A percentile compares a stretch with the other conserved stretches of the same genome.
Conservation (phyloP, 176 grass and related monocot genomes). For the Olyra latifolia region DNA sequence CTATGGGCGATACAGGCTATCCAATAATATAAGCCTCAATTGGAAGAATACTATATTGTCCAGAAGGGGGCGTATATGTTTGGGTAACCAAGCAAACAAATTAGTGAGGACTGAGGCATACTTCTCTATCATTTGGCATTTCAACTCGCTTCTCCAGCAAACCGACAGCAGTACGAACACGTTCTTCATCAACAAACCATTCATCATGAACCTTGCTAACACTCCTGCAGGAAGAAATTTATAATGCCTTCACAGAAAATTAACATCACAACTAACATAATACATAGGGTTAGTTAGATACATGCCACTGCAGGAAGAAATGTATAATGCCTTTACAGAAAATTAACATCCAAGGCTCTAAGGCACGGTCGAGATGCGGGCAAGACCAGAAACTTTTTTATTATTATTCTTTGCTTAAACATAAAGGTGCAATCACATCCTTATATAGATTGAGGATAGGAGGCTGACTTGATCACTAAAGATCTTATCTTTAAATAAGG, state of each 20-base stretch:
- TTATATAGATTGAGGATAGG: too few relatives aligned
- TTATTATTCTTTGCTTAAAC: too few relatives aligned
- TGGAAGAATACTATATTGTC: constrained; percentile 5
- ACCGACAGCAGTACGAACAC: constrained; percentile 77
- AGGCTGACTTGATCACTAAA: too few relatives aligned
- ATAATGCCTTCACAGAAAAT: constrained; percentile 12
- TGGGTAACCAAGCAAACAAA: constrained; percentile 27
- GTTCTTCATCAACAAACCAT: constrained; percentile 99
- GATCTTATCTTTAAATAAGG: too few relatives aligned
- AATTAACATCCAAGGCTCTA: too few relatives aligned
- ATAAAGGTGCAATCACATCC: too few relatives aligned
- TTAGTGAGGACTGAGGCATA: constrained; percentile 38
- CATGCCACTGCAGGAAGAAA: too few relatives aligned
- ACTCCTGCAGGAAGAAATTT: constrained; percentile 65
- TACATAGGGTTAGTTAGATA: too few relatives aligned
- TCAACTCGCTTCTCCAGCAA: constrained; percentile 66
- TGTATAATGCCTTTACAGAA: too few relatives aligned
- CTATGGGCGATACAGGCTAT: neutral
- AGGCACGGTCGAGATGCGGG: too few relatives aligned
- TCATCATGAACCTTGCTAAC: constrained; percentile 97
- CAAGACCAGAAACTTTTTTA: too few relatives aligned
- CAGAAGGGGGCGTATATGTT: neutral
- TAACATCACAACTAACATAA: constrained; percentile 6
- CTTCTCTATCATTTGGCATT: constrained; percentile 83
- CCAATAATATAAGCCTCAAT: neutral